phyloP scores from a whole-genome alignment of 179 eudicot genomes.

The Vitellaria paradoxa region DNA sequence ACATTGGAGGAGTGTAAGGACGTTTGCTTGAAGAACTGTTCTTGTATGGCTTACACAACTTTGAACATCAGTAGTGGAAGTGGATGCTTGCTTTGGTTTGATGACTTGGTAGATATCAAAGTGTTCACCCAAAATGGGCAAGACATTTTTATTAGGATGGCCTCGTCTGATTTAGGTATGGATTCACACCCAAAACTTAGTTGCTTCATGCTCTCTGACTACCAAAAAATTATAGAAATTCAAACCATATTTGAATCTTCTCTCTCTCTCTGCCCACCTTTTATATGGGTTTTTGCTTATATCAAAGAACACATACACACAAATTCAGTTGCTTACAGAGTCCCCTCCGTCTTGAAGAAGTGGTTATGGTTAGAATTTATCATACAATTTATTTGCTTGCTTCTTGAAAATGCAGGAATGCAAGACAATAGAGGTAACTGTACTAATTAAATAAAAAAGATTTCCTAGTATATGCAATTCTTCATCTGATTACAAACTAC shows the following conservation, averaged over 20 bases:
- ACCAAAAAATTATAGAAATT: background rate
- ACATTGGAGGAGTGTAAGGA: slow-evolving; percentile 19
- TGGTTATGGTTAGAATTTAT: too few species aligned
- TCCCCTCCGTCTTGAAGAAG: too few species aligned
- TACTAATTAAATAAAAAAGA: too few species aligned
- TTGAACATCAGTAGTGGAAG: slow-evolving; percentile 10
- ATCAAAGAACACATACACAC: too few species aligned
- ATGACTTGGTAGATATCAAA: slow-evolving; percentile 25
- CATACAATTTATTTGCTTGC: too few species aligned
- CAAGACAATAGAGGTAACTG: too few species aligned
- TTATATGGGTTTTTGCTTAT: too few species aligned
- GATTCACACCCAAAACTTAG: background rate
- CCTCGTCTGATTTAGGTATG: slow-evolving; percentile 23
- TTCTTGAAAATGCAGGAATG: too few species aligned
- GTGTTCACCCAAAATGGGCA: slow-evolving; percentile 5
- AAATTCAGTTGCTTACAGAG: too few species aligned
- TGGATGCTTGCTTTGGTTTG: slow-evolving; percentile 41
- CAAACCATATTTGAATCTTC: background rate
- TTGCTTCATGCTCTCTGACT: background rate
- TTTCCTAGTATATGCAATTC: too few species aligned
- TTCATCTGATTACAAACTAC: too few species aligned
- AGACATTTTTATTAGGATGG: slow-evolving; percentile 19
- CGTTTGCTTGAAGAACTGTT: slow-evolving; percentile 27
- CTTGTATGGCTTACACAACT: slow-evolving; percentile 34
- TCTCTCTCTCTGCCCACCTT: too few species aligned